phyloP scores from a whole-genome alignment of 768 basidiomycete species.

The Lactifluus piperatus region DNA sequence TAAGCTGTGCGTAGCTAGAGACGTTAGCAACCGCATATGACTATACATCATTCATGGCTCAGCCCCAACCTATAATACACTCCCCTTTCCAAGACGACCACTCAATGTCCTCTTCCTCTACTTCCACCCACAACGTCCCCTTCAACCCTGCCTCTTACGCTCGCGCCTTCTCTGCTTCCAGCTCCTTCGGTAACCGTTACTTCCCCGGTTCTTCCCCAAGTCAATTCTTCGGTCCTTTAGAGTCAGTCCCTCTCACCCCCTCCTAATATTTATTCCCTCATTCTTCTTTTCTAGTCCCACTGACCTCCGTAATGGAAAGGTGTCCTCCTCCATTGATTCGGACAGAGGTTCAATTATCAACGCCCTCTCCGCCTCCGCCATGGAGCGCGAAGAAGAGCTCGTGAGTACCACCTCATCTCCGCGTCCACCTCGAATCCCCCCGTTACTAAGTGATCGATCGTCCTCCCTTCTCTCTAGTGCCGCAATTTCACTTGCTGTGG shows the following conservation, averaged over 20 bases:
- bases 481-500: conserved; percentile 91
- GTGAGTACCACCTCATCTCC: conserved; percentile 33
- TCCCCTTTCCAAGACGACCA: conserved; percentile 25
- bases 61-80: conserved; percentile 40
- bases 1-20: too few species aligned
- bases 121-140: conserved; percentile 37
- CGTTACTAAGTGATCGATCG: conserved; percentile 13
- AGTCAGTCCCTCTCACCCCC: conserved; percentile 39
- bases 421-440: neutral
- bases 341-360: conserved; percentile 54
- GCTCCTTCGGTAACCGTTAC: conserved; percentile 56
- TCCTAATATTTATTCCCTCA: too few species aligned
- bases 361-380: conserved; percentile 53
- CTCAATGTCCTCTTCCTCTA: conserved; percentile 37
- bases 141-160: conserved; percentile 64
- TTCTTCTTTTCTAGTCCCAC: conserved; percentile 33
- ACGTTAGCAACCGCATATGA: neutral
- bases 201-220: conserved; percentile 53
- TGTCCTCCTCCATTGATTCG: conserved; percentile 49
- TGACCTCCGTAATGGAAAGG: conserved; percentile 37
- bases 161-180: conserved; percentile 58
- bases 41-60: conserved; percentile 27
- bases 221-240: conserved; percentile 51
- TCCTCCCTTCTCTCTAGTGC: conserved; percentile 42
- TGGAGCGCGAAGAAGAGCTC: conserved; percentile 66